phyloP scores from a whole-genome alignment of 176 grass and related monocot genomes.

The Avena atlantica region DNA sequence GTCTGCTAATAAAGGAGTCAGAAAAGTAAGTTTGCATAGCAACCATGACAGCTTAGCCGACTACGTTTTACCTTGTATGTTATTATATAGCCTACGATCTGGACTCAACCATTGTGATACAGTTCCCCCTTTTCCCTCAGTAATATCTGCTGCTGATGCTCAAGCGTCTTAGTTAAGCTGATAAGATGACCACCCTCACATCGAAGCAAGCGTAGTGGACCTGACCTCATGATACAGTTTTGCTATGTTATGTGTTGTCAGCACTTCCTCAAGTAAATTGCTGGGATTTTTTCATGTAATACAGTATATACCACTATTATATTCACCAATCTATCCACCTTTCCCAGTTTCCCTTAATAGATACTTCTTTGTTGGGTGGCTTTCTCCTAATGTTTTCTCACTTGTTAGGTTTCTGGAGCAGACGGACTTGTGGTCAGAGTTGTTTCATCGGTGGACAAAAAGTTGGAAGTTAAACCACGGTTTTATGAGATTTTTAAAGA shows the following conservation, averaged over 20 bases:
- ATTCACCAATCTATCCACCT: constrained; percentile 5
- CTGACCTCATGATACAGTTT: constrained; percentile 6
- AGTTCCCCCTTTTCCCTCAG: not conserved
- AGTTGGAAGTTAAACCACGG: constrained; percentile 79
- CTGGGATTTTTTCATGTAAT: not conserved
- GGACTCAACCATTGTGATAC: not conserved
- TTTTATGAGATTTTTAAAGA: constrained; percentile 87
- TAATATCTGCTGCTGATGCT: not conserved
- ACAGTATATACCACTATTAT: constrained; percentile 26
- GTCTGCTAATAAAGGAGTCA: constrained; percentile 13
- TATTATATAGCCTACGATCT: not conserved
- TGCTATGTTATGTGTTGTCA: constrained; percentile 8
- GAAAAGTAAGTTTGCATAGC: constrained; percentile 19
- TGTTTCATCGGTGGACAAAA: constrained; percentile 98
- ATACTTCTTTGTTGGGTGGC: constrained; percentile 8
- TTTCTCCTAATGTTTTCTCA: constrained; percentile 42
- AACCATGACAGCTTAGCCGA: not conserved
- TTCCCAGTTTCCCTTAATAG: not conserved
- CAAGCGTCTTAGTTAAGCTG: not conserved
- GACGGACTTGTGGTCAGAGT: constrained; percentile 92
- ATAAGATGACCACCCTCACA: constrained; percentile 17
- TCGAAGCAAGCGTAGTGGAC: constrained; percentile 2
- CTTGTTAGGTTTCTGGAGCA: constrained; percentile 76
- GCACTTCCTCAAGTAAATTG: not conserved
- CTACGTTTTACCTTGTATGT: not conserved